Evolutionary conservation across 2,329 filamentous ascomycete species (phyloP), one percentile per base, ranked within the genome.

Genomic region (Incumbomyces lentus): DNA sequence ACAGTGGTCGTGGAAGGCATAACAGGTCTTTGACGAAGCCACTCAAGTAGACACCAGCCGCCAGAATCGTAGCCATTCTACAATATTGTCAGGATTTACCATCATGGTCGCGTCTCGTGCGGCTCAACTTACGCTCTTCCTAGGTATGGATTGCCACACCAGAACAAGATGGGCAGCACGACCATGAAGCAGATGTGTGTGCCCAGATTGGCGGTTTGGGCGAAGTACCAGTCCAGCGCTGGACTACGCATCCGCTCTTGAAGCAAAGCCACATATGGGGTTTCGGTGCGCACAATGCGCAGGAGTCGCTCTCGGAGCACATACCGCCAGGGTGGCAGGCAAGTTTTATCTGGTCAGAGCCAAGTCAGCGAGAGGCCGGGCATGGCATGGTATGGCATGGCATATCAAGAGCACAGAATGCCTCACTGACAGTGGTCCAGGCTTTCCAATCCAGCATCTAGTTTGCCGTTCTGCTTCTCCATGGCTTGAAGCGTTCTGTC

Each of bases 171-270:
- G 5, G 92, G 92, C 59, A 98, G 70, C 49, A 87, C 84, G 55
- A 95, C 76, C 89, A 96, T 96, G 73, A 95, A 98, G 71, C 95
- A 96, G 0, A 92, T 98, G 67, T 98, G 92, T 1, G 92, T 98
- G 55, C 92, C 87, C 46, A 96, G 77, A 65, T 96, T 98, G 53
- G 92, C 92, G 1, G 89, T 94, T 55, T 93, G 86, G 42, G 92
- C 90, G 67, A 98, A 98, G 71, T 95, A 98, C 52, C 86, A 86
- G 67, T 98, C 92, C 59, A 96, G 81, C 7, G 84, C 76, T 1
- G 87, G 86, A 16, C 86, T 83, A 59, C 90, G 84, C 62, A 90
- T 67, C 62, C 73, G 79, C 55, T 82, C 76, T 73, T 98, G 92
- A 60, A 95, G 70, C 69, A 78, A 82, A 48, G 90, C 90, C 14